These are phyloP conservation scores for Volvox reticuliferus DNA, from an alignment of 139 green algal genomes.

Conservation along the genomic window DNA sequence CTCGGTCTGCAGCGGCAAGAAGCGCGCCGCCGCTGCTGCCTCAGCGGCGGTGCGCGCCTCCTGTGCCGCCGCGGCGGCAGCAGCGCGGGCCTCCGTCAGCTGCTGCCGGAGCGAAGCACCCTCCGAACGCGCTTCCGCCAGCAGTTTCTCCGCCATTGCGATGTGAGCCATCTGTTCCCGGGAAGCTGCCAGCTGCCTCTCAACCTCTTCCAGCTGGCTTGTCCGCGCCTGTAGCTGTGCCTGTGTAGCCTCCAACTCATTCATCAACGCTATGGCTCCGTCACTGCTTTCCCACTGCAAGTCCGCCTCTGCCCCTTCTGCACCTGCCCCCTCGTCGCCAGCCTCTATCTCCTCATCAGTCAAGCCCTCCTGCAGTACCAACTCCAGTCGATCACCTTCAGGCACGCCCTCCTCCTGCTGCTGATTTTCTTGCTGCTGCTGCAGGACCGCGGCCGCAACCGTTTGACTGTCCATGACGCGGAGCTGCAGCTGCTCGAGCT, in stretches of 20 bases:
- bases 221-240: not conserved
- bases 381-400: not conserved
- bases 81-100: not conserved
- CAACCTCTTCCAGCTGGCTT: not conserved
- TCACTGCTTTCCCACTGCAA: not conserved
- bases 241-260: not conserved
- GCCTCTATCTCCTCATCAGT: not conserved
- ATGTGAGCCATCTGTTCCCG: not conserved
- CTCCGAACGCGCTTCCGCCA: not conserved
- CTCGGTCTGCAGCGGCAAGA: constrained; percentile 21
- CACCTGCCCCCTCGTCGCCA: not conserved
- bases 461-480: not conserved
- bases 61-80: constrained; percentile 30
- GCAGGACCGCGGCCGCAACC: not conserved
- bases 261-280: not conserved
- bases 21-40: not conserved
- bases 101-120: not conserved
- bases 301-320: not conserved
- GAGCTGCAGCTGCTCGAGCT: not conserved
- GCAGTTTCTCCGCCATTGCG: not conserved
- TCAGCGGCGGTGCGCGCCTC: not conserved
- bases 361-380: not conserved
- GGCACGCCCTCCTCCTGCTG: no score
- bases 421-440: not conserved
- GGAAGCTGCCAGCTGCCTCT: constrained; percentile 11